phyloP scores from a whole-genome alignment of 2,329 filamentous ascomycete species.

The Pseudofabraea citricarpa region DNA sequence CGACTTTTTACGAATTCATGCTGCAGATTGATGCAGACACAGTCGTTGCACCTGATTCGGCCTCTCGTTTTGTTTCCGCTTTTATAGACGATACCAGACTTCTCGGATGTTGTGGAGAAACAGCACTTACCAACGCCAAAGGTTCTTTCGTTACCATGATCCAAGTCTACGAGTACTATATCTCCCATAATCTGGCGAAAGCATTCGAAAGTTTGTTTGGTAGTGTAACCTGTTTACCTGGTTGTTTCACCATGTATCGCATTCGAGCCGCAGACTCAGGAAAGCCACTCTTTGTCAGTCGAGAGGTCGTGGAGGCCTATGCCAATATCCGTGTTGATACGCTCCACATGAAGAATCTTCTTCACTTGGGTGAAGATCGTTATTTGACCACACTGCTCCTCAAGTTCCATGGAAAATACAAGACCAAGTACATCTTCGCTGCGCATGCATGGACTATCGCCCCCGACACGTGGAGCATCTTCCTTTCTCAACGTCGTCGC shows the following conservation, averaged over 20 bases:
- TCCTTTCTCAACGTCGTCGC: constrained; percentile 95
- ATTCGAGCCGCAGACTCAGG: constrained; percentile 90
- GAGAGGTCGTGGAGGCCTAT: constrained; percentile 84
- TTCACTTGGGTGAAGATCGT: constrained; percentile 96
- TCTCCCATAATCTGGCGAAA: constrained; percentile 94
- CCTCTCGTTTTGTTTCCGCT: constrained; percentile 84
- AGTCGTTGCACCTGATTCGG: constrained; percentile 83
- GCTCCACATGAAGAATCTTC: constrained; percentile 95
- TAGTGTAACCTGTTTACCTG: constrained; percentile 93
- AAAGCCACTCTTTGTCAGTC: constrained; percentile 93
- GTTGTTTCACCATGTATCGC: constrained; percentile 99
- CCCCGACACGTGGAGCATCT: constrained; percentile 88
- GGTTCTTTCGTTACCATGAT: constrained; percentile 97
- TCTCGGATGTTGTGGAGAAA: constrained; percentile 95
- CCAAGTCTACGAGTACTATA: constrained; percentile 99
- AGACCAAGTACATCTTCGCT: constrained; percentile 93
- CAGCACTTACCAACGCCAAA: constrained; percentile 87
- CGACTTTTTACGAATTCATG: constrained; percentile 96
- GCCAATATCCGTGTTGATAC: constrained; percentile 94
- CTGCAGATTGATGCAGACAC: constrained; percentile 97
- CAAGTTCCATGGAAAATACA: constrained; percentile 89
- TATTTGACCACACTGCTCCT: constrained; percentile 92
- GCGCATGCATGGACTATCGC: constrained; percentile 97
- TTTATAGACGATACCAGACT: constrained; percentile 89
- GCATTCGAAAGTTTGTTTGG: constrained; percentile 97